These are phyloP conservation scores for Emmonsia crescens DNA, from an alignment of 2,329 filamentous ascomycete species.

Conservation along the genomic window DNA sequence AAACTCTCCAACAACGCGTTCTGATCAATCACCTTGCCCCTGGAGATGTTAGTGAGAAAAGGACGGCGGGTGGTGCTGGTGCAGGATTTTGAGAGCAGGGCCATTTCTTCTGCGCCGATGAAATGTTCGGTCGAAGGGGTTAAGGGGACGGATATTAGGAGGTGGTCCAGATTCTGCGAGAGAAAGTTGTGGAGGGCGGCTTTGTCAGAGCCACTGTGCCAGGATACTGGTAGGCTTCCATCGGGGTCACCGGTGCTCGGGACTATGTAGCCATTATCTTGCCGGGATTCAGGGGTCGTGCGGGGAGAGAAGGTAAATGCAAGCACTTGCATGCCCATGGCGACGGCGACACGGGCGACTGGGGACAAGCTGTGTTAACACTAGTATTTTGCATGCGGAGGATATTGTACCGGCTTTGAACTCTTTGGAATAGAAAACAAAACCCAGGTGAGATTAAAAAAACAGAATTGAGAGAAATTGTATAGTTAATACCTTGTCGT, in stretches of 20 bases:
- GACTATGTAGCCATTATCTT: constrained; percentile 56
- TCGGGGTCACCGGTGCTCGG: constrained; percentile 54
- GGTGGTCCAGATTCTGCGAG: constrained; percentile 44
- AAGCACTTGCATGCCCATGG: constrained; percentile 57
- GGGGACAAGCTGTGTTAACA: neutral
- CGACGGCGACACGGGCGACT: constrained; percentile 48
- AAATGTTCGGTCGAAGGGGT: constrained; percentile 46
- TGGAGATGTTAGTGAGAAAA: constrained; percentile 61
- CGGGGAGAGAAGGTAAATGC: constrained; percentile 36
- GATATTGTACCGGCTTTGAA: neutral
- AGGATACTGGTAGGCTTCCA: constrained; percentile 43
- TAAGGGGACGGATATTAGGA: constrained; percentile 48
- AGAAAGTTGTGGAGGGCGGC: constrained; percentile 44
- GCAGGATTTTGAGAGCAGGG: constrained; percentile 35
- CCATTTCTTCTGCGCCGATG: constrained; percentile 45
- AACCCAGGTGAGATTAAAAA: neutral
- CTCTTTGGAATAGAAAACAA: neutral
- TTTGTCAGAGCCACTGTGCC: constrained; percentile 47
- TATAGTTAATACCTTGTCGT: constrained; percentile 39
- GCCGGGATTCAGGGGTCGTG: constrained; percentile 52
- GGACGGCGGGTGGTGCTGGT: constrained; percentile 33
- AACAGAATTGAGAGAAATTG: neutral
- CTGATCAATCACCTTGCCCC: constrained; percentile 53
- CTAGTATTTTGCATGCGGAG: neutral
- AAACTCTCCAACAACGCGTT: constrained; percentile 54